Base-by-base conservation (phyloP, 176 grass and related monocot species). In the Hordeum marinum region DNA sequence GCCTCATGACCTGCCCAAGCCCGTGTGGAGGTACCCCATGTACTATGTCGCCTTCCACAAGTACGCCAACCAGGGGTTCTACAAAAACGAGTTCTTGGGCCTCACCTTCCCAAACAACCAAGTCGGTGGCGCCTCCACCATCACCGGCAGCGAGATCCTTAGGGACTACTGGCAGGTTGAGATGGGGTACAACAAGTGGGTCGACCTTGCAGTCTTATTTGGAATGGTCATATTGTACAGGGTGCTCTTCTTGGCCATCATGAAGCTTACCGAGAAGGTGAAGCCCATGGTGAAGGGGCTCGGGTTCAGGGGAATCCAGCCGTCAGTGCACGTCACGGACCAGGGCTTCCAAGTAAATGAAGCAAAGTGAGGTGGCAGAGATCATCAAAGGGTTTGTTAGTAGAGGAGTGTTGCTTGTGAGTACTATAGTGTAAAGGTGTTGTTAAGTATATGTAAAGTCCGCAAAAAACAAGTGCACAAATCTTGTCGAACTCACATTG, bases 71-170 rank as follows among this genome's bases (percentile, higher is more conserved):
- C 92, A 94, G 24, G 92, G 92, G 2, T 42, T 89, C 34, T 94
- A 94, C 89, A 94, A 97, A 87, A 97, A 94, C 15, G 95, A 97
- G 82, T 97, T 93, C 77, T 5, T 91, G 27, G 89, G 92, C 6
- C 84, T 94, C 26, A 91, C 74, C 21, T 97, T 94, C 84, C 95
- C 95, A 29, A 90, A 75, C 59, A 84, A 82, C 76, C 90, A 81
- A 58, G 79, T 21, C 2, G 84, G 63, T 24, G 82, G 81, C 3
- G 31, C 43, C 2, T 20, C 83, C 52, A 92, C 81, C 60, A 82
- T 97, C 72, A 72, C 81, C 3, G 95, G 95, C 15, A 20, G 55
- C 20, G 76, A 94, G 84, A 90, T 97, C 60, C 82, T 94, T 31
- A 76, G 76, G 18, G 76, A 82, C 36, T 79, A 75, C 54, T 97